Percentiles rank a stretch among this genome's conserved stretches.
Conservation (phyloP, 495 filamentous ascomycete species). For the Jackrogersella multiformis region DNA sequence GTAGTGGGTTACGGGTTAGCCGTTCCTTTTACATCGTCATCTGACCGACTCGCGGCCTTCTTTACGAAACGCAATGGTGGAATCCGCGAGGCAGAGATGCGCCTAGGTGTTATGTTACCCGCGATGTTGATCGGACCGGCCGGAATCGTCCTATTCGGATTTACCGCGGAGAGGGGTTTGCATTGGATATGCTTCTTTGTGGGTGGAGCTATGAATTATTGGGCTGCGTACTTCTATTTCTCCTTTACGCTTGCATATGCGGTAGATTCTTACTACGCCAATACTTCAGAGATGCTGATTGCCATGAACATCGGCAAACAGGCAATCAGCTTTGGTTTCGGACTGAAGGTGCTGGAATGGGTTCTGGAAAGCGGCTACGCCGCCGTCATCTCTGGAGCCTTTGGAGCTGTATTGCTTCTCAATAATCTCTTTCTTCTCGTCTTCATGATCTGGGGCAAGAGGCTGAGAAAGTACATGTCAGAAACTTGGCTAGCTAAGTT, state of each 20-base stretch:
- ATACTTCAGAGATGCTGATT: slow-evolving; percentile 71
- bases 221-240: slow-evolving; percentile 66
- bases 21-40: slow-evolving; percentile 64
- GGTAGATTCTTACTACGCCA: slow-evolving; percentile 66
- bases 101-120: slow-evolving; percentile 64
- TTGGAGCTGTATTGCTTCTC: slow-evolving; percentile 61
- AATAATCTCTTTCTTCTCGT: slow-evolving; percentile 66
- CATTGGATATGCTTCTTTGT: slow-evolving; percentile 67
- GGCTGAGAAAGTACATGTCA: slow-evolving; percentile 59
- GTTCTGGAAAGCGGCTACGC: slow-evolving; percentile 64
- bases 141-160: slow-evolving; percentile 64
- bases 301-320: slow-evolving; percentile 76
- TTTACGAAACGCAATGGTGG: slow-evolving; percentile 63
- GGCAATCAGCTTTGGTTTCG: slow-evolving; percentile 69
- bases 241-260: slow-evolving; percentile 68
- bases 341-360: slow-evolving; percentile 67
- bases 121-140: slow-evolving; percentile 64
- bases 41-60: slow-evolving; percentile 64
- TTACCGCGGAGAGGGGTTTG: slow-evolving; percentile 61
- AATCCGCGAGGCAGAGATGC: slow-evolving; percentile 71
- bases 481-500: slow-evolving; percentile 63
- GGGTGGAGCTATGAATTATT: slow-evolving; percentile 63
- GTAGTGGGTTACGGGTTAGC: slow-evolving; percentile 63
- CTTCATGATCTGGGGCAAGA: slow-evolving; percentile 68
- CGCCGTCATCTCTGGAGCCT: slow-evolving; percentile 66